Evolutionary conservation across 164 flowering plant genomes (phyloP).

Genomic region (Vitis vinifera): ASM3070453v1 NC_081810.1:6344001-6344500

Average conservation of each 20-base stretch:
- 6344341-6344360: not conserved
- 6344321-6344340: not conserved
- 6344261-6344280: slow-evolving; percentile 67
- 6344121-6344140: slow-evolving; percentile 40
- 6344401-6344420: not conserved
- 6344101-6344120: slow-evolving; percentile 10
- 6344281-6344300: slow-evolving; percentile 44
- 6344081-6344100: slow-evolving; percentile 68
- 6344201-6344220: slow-evolving; percentile 67
- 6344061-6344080: slow-evolving; percentile 58
- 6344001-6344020: slow-evolving; percentile 70
- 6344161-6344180: slow-evolving; percentile 90
- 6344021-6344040: slow-evolving; percentile 18
- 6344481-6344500: slow-evolving; percentile 85
- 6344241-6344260: slow-evolving; percentile 77
- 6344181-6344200: slow-evolving; percentile 80
- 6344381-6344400: not conserved
- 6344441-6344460: slow-evolving; percentile 91
- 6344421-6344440: not conserved
- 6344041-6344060: slow-evolving; percentile 39
- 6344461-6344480: slow-evolving; percentile 59
- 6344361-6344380: not conserved
- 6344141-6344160: slow-evolving; percentile 78
- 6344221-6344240: slow-evolving; percentile 88
- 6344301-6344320: not conserved